Base-by-base conservation (phyloP, 164 flowering plant species). In the Liriodendron chinense region DNA sequence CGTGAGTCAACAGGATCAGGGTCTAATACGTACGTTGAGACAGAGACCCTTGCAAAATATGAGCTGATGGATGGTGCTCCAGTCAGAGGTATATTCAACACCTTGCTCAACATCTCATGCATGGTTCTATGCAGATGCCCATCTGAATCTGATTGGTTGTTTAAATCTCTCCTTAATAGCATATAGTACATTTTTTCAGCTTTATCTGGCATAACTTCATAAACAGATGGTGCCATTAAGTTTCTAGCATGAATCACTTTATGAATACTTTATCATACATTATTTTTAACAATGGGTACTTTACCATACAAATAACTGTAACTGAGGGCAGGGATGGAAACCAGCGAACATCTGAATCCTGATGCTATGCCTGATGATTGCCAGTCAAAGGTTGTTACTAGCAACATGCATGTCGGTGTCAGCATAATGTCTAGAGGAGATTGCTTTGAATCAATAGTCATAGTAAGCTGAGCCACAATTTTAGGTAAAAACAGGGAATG, bases 31-130 rank as follows among this genome's bases (percentile, higher is more conserved):
- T 96, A 91, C 83, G 97, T 94, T 71, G 98, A 94, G 88, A 94
- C 98, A 23, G 96, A 90, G 81, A 94, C 98, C 22, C 89, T 94
- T 49, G 98, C 98, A 57, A 94, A 94, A 77, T 94, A 86, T 77
- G 98, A 92, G 78, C 84, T 94, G 85, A 94, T 94, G 98, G 98
- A 94, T 85, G 98, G 98, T 76, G 97, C 97, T 81, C 98, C 98
- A 13, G 97, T 94, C 28, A 86, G 98, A 92, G 98, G 98, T 94
- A 89, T 59, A 71, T 72, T 20, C 48, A 53, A 50, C 12, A 23
- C 20, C 61, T 6, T 49, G 22, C 43, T 22, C 62, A 23, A 70
- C 23, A 49, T 34, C 43, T 34, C 43, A 34, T 34, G 5, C 43
- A 34, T 34, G 43, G 43, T 34, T 34, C 43, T 34, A 34, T 53